These are phyloP conservation scores for Arthrobotrys sinensis DNA, from an alignment of 2,329 filamentous ascomycete genomes.

Conservation along the genomic window DNA sequence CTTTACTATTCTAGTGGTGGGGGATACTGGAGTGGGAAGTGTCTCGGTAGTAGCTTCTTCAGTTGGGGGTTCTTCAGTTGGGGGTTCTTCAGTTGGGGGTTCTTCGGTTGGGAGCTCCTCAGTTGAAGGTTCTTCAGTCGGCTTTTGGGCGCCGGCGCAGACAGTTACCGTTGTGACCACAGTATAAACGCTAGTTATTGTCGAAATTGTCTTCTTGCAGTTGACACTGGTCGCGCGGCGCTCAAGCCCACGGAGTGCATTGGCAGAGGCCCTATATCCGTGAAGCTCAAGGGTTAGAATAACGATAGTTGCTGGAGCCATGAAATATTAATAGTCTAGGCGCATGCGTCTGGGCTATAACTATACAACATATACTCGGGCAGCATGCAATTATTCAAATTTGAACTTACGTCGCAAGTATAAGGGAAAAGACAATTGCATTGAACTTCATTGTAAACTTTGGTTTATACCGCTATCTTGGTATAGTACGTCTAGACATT, in stretches of 20 bases:
- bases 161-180: neutral
- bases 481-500: neutral
- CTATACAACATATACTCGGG: too few species aligned
- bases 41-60: too few species aligned
- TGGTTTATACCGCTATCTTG: neutral
- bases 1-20: neutral
- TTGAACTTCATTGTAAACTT: slow-evolving; percentile 3
- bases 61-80: too few species aligned
- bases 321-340: too few species aligned
- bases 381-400: neutral
- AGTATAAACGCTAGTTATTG: neutral
- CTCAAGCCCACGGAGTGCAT: neutral
- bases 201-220: neutral
- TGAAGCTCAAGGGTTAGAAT: neutral
- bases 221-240: neutral
- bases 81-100: too few species aligned
- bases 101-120: too few species aligned
- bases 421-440: neutral
- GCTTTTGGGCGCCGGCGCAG: too few species aligned
- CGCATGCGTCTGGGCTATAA: too few species aligned
- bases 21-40: too few species aligned
- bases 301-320: too few species aligned
- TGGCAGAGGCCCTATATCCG: neutral
- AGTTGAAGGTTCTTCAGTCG: neutral
- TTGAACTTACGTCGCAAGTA: slow-evolving; percentile 4